Evolutionary conservation across 345 rosid genomes (phyloP).

Genomic region (Salix koriyanagi): DNA sequence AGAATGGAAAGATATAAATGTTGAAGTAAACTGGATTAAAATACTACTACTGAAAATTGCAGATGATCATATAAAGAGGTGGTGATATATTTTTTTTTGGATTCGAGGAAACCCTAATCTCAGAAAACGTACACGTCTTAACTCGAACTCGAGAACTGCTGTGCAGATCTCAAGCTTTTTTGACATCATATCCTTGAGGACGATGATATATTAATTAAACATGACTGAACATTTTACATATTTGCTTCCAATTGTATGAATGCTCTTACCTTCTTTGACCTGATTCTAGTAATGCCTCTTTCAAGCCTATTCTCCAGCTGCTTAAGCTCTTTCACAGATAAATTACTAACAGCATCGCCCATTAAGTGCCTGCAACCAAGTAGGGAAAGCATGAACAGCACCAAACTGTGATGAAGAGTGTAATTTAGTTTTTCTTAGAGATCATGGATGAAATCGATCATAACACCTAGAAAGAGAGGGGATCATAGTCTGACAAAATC

Average conservation of each 20-base stretch:
- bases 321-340: slow-evolving; percentile 86
- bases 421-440: neutral
- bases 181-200: no score
- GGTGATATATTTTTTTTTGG: no score
- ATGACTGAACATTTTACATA: neutral
- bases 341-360: slow-evolving; percentile 83
- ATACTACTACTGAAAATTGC: no score
- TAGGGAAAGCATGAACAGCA: neutral
- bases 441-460: neutral
- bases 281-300: slow-evolving; percentile 82
- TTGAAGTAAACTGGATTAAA: neutral
- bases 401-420: neutral
- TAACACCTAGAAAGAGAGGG: neutral
- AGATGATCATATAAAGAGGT: neutral
- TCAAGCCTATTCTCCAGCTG: slow-evolving; percentile 95
- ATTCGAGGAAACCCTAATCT: no score
- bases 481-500: neutral
- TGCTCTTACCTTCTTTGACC: slow-evolving; percentile 81
- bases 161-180: no score
- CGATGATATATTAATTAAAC: neutral
- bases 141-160: no score
- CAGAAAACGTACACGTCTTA: accelerated
- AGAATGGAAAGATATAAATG: neutral
- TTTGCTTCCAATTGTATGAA: neutral
- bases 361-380: slow-evolving; percentile 62